Conservation (phyloP, 2,329 filamentous ascomycete species). For the Dactylellina cionopaga region DNA sequence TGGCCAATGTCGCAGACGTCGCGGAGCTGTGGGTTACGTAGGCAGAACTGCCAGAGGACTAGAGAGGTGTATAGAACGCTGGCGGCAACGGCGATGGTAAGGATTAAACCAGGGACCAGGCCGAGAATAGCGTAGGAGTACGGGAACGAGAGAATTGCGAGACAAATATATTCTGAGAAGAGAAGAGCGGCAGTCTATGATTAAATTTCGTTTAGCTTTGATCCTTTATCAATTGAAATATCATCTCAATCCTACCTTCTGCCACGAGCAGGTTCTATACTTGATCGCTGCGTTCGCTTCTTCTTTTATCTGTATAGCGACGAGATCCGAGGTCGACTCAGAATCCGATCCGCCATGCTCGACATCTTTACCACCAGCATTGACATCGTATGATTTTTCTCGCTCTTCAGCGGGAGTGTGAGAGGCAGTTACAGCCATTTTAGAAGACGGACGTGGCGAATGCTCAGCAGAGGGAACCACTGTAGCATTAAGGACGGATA, state of each 20-base stretch:
- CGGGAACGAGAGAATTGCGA: slow-evolving; percentile 86
- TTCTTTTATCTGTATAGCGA: slow-evolving; percentile 74
- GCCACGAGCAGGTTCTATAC: slow-evolving; percentile 93
- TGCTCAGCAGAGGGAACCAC: slow-evolving; percentile 10
- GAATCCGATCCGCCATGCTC: slow-evolving; percentile 4
- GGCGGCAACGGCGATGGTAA: slow-evolving; percentile 77
- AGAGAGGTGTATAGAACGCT: slow-evolving; percentile 84
- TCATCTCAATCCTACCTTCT: too few relatives aligned
- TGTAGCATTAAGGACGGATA: slow-evolving; percentile 37
- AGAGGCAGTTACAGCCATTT: slow-evolving; percentile 40
- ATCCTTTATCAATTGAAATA: too few relatives aligned
- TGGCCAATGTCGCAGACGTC: slow-evolving; percentile 97
- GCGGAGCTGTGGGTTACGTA: slow-evolving; percentile 87
- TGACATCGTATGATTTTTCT: slow-evolving; percentile 36
- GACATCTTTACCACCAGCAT: slow-evolving; percentile 16
- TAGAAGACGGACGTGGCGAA: slow-evolving; percentile 25
- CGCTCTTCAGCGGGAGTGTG: slow-evolving; percentile 25
- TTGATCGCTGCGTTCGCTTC: slow-evolving; percentile 84
- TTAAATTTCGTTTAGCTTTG: not conserved
- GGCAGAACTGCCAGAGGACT: slow-evolving; percentile 80
- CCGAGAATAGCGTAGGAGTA: slow-evolving; percentile 91
- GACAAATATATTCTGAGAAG: slow-evolving; percentile 94
- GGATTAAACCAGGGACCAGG: slow-evolving; percentile 83
- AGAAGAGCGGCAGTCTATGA: slow-evolving; percentile 82
- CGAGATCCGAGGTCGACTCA: slow-evolving; percentile 25